phyloP scores from a whole-genome alignment of 1,139 yeast species.

The Protomyces inouyei region DNA sequence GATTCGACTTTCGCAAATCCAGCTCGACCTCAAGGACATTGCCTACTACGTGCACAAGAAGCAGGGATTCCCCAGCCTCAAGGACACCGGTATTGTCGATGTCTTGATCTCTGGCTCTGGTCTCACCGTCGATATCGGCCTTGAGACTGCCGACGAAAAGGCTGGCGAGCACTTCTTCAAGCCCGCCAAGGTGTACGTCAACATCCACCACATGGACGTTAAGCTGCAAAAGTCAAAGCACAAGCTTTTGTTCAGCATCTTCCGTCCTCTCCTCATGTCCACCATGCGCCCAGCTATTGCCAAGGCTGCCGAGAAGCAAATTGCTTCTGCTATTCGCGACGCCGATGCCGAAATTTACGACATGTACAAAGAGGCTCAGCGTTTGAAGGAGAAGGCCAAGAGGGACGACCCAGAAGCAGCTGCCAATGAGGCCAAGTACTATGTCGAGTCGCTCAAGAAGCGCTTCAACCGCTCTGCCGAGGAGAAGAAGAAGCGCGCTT shows the following conservation, averaged over 20 bases:
- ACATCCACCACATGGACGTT: constrained; percentile 28
- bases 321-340: constrained; percentile 29
- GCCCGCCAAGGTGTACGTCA: constrained; percentile 33
- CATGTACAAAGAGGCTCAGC: constrained; percentile 28
- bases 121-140: constrained; percentile 29
- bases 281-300: constrained; percentile 32
- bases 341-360: constrained; percentile 30
- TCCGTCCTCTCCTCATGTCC: constrained; percentile 31
- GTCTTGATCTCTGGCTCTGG: constrained; percentile 32
- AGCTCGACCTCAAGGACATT: constrained; percentile 32
- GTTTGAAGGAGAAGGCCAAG: constrained; percentile 29
- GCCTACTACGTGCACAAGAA: constrained; percentile 33
- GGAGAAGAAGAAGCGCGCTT: constrained; percentile 27
- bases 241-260: constrained; percentile 31
- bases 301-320: constrained; percentile 32
- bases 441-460: constrained; percentile 29
- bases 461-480: constrained; percentile 29
- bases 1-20: constrained; percentile 31
- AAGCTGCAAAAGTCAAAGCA: constrained; percentile 32
- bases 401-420: constrained; percentile 14
- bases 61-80: constrained; percentile 31
- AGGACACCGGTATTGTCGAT: constrained; percentile 33
- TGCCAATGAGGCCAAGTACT: constrained; percentile 28
- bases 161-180: constrained; percentile 30
- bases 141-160: constrained; percentile 26